Conservation (phyloP, 2,329 filamentous ascomycete genomes). For the Fusarium dimerum region DNA sequence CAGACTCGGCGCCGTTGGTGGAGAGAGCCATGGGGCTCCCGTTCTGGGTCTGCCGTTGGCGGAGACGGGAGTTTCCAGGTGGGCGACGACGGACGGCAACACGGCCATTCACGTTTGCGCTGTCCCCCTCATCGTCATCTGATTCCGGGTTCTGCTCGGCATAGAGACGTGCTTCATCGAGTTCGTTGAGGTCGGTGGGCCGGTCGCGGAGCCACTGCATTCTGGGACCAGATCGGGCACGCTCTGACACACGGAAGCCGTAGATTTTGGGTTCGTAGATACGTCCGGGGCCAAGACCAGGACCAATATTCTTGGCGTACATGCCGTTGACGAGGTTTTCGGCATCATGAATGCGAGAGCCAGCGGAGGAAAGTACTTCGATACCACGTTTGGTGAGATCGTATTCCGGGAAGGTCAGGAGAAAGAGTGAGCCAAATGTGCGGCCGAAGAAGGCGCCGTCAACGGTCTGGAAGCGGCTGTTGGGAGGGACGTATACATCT, state of each 20-base stretch:
- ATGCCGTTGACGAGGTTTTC: constrained; percentile 78
- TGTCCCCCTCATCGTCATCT: constrained; percentile 51
- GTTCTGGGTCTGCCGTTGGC: constrained; percentile 49
- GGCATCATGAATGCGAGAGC: constrained; percentile 39
- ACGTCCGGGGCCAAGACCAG: constrained; percentile 76
- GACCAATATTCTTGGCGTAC: constrained; percentile 81
- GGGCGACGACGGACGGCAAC: constrained; percentile 45
- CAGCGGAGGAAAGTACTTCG: constrained; percentile 51
- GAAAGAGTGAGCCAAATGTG: constrained; percentile 94
- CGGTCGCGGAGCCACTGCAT: constrained; percentile 96
- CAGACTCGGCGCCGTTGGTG: constrained; percentile 58
- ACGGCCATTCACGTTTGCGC: constrained; percentile 45
- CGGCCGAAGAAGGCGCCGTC: constrained; percentile 98
- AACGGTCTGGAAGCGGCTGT: constrained; percentile 95
- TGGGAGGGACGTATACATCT: constrained; percentile 95
- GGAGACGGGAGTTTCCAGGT: constrained; percentile 42
- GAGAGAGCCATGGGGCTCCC: constrained; percentile 60
- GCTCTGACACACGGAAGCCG: constrained; percentile 90
- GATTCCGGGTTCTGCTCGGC: constrained; percentile 55
- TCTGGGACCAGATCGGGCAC: constrained; percentile 83
- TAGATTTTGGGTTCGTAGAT: constrained; percentile 97
- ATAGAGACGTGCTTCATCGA: constrained; percentile 73
- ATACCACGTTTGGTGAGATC: constrained; percentile 75
- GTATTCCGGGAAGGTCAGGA: constrained; percentile 97
- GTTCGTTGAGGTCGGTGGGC: constrained; percentile 74